Evolutionary conservation across 139 green algal genomes (phyloP).

Genomic region (Chlorokybus atmophyticus): DNA sequence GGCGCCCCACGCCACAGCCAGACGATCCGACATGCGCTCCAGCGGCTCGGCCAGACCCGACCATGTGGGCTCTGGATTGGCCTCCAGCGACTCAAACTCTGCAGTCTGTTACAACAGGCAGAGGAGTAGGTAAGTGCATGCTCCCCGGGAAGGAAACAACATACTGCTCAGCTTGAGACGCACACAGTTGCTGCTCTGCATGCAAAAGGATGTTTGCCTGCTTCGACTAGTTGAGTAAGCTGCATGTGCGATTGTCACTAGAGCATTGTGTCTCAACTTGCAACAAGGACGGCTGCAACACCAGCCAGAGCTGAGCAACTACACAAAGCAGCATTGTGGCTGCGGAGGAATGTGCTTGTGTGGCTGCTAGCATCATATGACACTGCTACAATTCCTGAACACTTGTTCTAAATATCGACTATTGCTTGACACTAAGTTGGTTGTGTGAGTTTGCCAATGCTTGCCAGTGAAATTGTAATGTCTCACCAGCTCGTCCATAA

Average conservation of each 20-base stretch:
- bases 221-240: neutral
- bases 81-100: conserved; percentile 61
- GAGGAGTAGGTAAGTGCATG: neutral
- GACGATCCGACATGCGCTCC: conserved; percentile 66
- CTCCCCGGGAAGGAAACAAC: too few relatives aligned
- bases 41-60: conserved; percentile 64
- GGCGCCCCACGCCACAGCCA: conserved; percentile 69
- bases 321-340: neutral
- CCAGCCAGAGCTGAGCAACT: neutral
- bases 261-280: neutral
- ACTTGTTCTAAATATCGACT: neutral
- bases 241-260: neutral
- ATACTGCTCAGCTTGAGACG: neutral
- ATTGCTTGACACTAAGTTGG: too few relatives aligned
- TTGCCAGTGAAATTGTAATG: too few relatives aligned
- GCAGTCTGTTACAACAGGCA: conserved; percentile 21
- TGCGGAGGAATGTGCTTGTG: neutral
- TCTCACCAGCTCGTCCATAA: conserved; percentile 49
- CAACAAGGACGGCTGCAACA: too few relatives aligned
- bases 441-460: too few relatives aligned
- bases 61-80: conserved; percentile 49
- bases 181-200: neutral
- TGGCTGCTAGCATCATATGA: neutral
- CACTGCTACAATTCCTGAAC: neutral
- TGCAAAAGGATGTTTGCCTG: neutral